These are phyloP conservation scores for Aspergillus melleus DNA, from an alignment of 2,329 filamentous ascomycete species.

Conservation along the genomic window DNA sequence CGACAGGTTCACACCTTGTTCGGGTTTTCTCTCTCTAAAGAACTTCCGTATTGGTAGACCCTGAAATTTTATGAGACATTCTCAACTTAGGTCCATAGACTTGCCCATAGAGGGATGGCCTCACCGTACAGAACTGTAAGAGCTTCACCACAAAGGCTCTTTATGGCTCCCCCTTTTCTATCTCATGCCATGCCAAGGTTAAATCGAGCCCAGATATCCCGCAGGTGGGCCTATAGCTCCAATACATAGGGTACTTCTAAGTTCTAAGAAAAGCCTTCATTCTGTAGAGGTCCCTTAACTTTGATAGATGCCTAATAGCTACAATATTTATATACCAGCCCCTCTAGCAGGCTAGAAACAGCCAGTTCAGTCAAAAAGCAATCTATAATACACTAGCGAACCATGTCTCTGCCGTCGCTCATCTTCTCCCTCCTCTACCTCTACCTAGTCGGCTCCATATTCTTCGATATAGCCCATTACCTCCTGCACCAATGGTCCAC, in stretches of 20 bases:
- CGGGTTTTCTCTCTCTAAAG: neutral
- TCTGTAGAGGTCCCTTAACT: too few species aligned
- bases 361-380: neutral
- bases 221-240: neutral
- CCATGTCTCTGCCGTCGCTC: conserved; percentile 3
- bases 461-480: conserved; percentile 20
- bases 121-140: neutral
- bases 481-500: conserved; percentile 17
- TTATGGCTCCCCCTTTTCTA: neutral
- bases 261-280: too few species aligned
- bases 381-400: neutral
- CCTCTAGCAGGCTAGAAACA: neutral
- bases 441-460: conserved; percentile 16
- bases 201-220: neutral
- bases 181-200: neutral
- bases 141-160: neutral
- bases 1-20: neutral
- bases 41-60: neutral
- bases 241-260: neutral
- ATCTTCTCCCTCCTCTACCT: conserved; percentile 11
- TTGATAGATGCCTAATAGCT: neutral
- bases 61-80: neutral
- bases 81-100: neutral
- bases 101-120: neutral
- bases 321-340: neutral